phyloP scores from a whole-genome alignment of 345 rosid genomes.

The Hypericum perforatum region DNA sequence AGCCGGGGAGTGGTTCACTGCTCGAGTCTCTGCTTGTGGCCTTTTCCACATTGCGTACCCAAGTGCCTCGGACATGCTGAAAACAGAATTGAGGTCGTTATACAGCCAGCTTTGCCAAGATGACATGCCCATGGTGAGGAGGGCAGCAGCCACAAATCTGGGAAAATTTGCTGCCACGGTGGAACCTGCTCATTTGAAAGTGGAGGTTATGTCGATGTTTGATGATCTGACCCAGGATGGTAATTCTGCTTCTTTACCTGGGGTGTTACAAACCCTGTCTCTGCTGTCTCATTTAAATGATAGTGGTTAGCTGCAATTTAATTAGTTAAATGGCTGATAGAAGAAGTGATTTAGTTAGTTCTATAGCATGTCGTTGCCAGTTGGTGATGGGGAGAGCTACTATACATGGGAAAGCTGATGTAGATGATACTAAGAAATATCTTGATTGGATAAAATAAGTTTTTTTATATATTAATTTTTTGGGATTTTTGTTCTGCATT shows the following conservation, averaged over 20 bases:
- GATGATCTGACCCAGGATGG: constrained; percentile 97
- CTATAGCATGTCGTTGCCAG: too few species aligned
- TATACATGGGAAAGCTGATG: too few species aligned
- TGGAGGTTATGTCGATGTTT: constrained; percentile 78
- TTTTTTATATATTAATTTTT: neutral
- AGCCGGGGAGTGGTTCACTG: constrained; percentile 96
- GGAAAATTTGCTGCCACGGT: constrained; percentile 95
- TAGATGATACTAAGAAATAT: too few species aligned
- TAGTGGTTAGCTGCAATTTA: too few species aligned
- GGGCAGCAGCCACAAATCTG: constrained; percentile 86
- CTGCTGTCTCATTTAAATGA: too few species aligned
- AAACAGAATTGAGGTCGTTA: constrained; percentile 57
- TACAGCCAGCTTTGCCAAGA: constrained; percentile 86
- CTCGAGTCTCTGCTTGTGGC: constrained; percentile 89
- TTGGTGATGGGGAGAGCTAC: too few species aligned
- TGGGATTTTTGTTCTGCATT: neutral
- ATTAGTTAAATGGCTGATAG: too few species aligned
- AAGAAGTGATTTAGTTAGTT: too few species aligned
- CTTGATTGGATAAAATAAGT: too few species aligned
- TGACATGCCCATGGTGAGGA: constrained; percentile 99
- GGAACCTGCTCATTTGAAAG: constrained; percentile 67
- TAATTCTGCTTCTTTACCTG: constrained; percentile 15
- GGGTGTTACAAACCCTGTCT: neutral
- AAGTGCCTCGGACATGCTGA: constrained; percentile 65
- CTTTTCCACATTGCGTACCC: constrained; percentile 85